Base-by-base conservation (phyloP, 163 green algal species). In the Volvox carteri region DNA sequence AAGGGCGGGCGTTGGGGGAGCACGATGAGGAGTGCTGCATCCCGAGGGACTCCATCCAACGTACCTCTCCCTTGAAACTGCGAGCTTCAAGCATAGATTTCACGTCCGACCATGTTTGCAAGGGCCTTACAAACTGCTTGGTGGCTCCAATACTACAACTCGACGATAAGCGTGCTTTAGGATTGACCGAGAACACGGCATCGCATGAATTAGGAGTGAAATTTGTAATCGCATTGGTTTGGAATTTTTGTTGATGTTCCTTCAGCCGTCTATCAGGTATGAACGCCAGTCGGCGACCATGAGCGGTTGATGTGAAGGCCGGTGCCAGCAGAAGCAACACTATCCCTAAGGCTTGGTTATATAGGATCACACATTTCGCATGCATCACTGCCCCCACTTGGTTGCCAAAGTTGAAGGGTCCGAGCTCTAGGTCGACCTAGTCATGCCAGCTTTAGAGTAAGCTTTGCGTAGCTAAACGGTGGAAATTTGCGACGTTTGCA, bases 41-140 rank as follows among this genome's bases (percentile, higher is more conserved):
- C 12, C 28, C 39, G 19, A 8, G 11, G 56, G 18, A 4, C 4
- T 11, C 65, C 33, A 21, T 12, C 33, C 33, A 23, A 9, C 60
- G 23, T 67, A 86, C 78, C 78, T 86, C 78, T 41, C 78, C 41
- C 4, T 76, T 86, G 60, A 62, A 62, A 44, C 78, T 86, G 28
- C 78, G 58, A 11, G 78, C 78, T 18, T 77, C n/a, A 1, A 86
- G 78, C 78, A 86, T 77, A 3, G 58, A 28, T 30, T 48, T 62
- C 5, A 86, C 9, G 35, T 86, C 78, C 9, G 28, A 18, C 78
- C 78, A 86, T 9, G 78, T 67, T 14, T 50, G 33, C 5, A 86
- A 35, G 28, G 78, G 41, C 4, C 60, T 41, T 11, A 77, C 42
- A 46, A 67, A 86, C 7, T 23, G 60, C 60, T 39, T 76, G 9